Percentiles rank a stretch among this genome's conserved stretches.
Conservation (phyloP, 768 basidiomycete species). For the Hydnum rufescens region DNA sequence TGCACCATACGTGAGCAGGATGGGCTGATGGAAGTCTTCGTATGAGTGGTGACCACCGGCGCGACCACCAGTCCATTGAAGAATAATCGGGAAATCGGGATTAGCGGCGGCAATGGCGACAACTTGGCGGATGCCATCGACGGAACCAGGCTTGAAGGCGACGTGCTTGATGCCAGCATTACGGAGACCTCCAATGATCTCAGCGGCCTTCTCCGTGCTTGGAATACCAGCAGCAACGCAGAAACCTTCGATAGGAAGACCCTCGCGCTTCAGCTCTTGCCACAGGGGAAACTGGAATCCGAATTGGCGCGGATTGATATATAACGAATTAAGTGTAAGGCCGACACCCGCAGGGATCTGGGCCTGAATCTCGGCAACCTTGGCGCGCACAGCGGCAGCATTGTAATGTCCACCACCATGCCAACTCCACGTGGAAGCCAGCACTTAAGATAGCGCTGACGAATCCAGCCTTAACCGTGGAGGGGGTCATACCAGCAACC, state of each 20-base stretch:
- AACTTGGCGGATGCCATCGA: conserved; percentile 95
- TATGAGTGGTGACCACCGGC: conserved; percentile 97
- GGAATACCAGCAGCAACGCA: conserved; percentile 97
- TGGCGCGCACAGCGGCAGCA: conserved; percentile 64
- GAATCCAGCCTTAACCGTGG: conserved; percentile 88
- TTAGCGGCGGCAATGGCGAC: conserved; percentile 87
- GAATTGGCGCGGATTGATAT: conserved; percentile 97
- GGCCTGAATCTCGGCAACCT: conserved; percentile 81
- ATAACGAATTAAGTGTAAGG: conserved; percentile 83
- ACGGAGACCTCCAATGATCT: conserved; percentile 76
- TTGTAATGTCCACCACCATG: conserved; percentile 98
- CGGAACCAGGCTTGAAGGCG: conserved; percentile 94
- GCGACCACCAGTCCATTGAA: conserved; percentile 98
- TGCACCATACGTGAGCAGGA: conserved; percentile 70
- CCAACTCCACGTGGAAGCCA: conserved; percentile 91
- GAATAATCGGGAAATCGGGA: conserved; percentile 89
- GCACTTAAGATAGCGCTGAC: conserved; percentile 83
- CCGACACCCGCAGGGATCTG: conserved; percentile 77
- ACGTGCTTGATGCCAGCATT: conserved; percentile 85
- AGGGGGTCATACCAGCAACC: conserved; percentile 99
- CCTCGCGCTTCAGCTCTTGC: conserved; percentile 94
- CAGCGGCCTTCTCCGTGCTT: conserved; percentile 86
- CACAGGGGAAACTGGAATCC: conserved; percentile 93
- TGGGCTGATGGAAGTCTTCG: conserved; percentile 96
- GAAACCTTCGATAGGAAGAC: conserved; percentile 93